Evolutionary conservation across 768 basidiomycete genomes (phyloP).

Genomic region (Pleurotus citrinopileatus): DNA sequence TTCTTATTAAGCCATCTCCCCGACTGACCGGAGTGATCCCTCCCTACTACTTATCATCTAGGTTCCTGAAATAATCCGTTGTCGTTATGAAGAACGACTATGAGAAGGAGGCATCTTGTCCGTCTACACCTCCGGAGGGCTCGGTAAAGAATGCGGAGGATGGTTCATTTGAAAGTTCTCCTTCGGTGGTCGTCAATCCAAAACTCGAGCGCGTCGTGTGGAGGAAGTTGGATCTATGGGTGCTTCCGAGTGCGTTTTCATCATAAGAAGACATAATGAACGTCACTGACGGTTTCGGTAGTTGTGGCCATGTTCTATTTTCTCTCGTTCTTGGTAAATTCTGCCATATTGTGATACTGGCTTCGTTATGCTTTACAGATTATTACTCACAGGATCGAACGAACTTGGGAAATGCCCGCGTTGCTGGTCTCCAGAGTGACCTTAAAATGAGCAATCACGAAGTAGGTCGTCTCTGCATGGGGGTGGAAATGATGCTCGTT

Average conservation of each 20-base stretch:
- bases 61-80: too few species aligned
- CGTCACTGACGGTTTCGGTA: neutral
- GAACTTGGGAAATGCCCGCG: constrained; percentile 58
- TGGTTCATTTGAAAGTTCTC: neutral
- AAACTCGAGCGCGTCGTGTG: constrained; percentile 26
- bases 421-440: constrained; percentile 58
- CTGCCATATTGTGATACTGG: neutral
- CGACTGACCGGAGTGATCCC: too few species aligned
- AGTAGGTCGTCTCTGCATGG: neutral
- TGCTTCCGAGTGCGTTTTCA: constrained; percentile 35
- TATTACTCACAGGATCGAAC: constrained; percentile 40
- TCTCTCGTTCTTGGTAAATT: constrained; percentile 49
- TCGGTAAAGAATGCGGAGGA: too few species aligned
- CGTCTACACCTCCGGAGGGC: too few species aligned
- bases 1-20: too few species aligned
- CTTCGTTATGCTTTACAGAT: neutral
- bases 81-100: neutral
- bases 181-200: neutral
- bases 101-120: neutral
- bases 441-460: constrained; percentile 43
- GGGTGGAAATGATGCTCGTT: neutral
- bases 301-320: constrained; percentile 48
- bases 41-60: too few species aligned
- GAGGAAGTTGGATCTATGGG: constrained; percentile 46
- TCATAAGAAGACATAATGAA: neutral